Base-by-base conservation (phyloP, 257 asterid species). In the Solanum gandarillasii region DNA sequence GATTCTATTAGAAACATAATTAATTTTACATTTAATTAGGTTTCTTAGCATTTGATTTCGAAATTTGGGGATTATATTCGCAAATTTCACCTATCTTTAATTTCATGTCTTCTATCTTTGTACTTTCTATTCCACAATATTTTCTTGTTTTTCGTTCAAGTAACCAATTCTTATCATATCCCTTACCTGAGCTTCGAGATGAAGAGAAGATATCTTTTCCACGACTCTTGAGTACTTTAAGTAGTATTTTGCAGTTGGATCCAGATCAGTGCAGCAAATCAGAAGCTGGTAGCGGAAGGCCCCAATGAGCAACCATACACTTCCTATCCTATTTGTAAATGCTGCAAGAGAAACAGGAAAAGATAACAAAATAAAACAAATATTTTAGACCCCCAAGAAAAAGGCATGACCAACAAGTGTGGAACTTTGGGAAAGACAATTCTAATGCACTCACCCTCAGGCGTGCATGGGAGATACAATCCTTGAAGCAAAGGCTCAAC, bases 281-380 rank as follows among this genome's bases (percentile, higher is more conserved):
- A 97, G 90, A 83, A 97, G 99, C 89, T 90, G 91, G 92, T 93
- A 97, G 10, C 98, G 98, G 52, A 97, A 68, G 25, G 92, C 92
- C 39, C 98, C 99, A 87, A 96, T 91, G 85, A 90, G 93, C 75
- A 96, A 83, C 88, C 96, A 91, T 16, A 94, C 91, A 86, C 91
- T 87, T 82, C 98, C 99, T 21, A 95, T 87, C 31, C 87, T 90
- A 88, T 83, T 87, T 60, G 82, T 52, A 84, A 88, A 73, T 83
- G 92, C 88, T 95, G 90, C 90, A 87, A 90, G 83, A 41, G 83
- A 86, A n/a, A n/a, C 76, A 41, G 25, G 83, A 81, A 87, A 65
- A 52, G 68, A 46, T 20, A 87, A 32, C 71, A 52, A 73, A 84
- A 86, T 29, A 82, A 52, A 83, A 31, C 67, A 87, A 74, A 48